Conservation (phyloP, 805 yeast species). For the Kodamaea laetipori region DNA sequence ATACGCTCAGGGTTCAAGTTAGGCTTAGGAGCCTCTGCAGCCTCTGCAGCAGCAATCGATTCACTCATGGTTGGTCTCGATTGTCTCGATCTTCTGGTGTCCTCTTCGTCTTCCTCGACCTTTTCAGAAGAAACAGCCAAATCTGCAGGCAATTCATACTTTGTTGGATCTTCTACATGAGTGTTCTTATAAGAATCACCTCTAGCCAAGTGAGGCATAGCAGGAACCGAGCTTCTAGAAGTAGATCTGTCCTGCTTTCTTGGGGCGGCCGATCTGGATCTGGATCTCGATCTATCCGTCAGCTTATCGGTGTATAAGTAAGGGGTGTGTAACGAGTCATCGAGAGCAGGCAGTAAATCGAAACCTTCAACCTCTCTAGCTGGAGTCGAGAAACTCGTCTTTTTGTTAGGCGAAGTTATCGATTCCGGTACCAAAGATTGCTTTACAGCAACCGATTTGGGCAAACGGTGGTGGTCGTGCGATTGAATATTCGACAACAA, state of each 20-base stretch:
- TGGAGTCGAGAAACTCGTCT: slow-evolving; percentile 13
- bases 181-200: slow-evolving; percentile 76
- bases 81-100: slow-evolving; percentile 41
- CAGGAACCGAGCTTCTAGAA: slow-evolving; percentile 25
- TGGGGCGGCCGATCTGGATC: slow-evolving; percentile 12
- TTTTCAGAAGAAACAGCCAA: slow-evolving; percentile 20
- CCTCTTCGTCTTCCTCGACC: slow-evolving; percentile 32
- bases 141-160: slow-evolving; percentile 46
- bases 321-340: slow-evolving; percentile 31
- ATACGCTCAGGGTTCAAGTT: slow-evolving; percentile 9
- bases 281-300: slow-evolving; percentile 35
- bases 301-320: slow-evolving; percentile 34
- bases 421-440: not conserved
- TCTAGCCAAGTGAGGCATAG: slow-evolving; percentile 66
- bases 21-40: slow-evolving; percentile 6
- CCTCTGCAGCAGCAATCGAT: slow-evolving; percentile 46
- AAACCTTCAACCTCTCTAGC: slow-evolving; percentile 11
- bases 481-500: slow-evolving; percentile 38
- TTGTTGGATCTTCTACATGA: slow-evolving; percentile 46
- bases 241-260: slow-evolving; percentile 22
- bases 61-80: slow-evolving; percentile 48
- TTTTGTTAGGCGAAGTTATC: slow-evolving; percentile 3
- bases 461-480: slow-evolving; percentile 36
- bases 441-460: slow-evolving; percentile 12
- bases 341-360: slow-evolving; percentile 8